Base-by-base conservation (phyloP, 2,329 filamentous ascomycete genomes). In the Diplodia scrobiculata region DNA sequence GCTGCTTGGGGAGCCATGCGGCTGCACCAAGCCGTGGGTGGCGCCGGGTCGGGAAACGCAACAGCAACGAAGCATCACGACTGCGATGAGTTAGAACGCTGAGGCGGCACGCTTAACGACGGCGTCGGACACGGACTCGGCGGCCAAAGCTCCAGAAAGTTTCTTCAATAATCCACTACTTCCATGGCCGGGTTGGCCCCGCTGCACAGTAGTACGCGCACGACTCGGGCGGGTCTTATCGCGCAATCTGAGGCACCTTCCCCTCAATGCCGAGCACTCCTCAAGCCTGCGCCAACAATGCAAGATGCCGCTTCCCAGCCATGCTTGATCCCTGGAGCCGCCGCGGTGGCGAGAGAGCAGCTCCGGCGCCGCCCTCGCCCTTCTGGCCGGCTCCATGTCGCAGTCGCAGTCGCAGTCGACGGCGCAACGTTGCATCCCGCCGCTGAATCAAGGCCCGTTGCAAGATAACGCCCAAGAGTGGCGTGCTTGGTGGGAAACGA, bases 391-490 rank as follows among this genome's bases (percentile, higher is more conserved):
- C 17, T 6, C 14, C 5, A 17, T 13, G 58, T 36, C 41, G 29
- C 19, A 62, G 14, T n/a, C 19, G 2, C 13, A 29, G 45, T 36
- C 41, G 45, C 29, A 62, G 14, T n/a, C 19, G 2, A 19, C 45
- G 45, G 17, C 34, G 29, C 38, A 29, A 25, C 27, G 58, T 62
- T 62, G 48, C 58, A 62, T 62, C 25, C 17, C 21, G 41, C 13
- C 9, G 14, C 10, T 41, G 29, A 41, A 27, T 48, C 21, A 19
- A 48, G 13, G 11, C n/a, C 58, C 14, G 58, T 62, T 50, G 58
- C 58, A 50, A 62, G 58, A 62, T 62, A 62, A 62, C n/a, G 58
- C 34, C 21, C 45, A 62, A 62, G 58, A 62, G 58, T 62, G 58
- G 58, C 58, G 58, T 62, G 58, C 58, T 62, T 50, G 58, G 25